Base-by-base conservation (phyloP, 2,329 filamentous ascomycete species). In the Penicillium verrucosum region DNA sequence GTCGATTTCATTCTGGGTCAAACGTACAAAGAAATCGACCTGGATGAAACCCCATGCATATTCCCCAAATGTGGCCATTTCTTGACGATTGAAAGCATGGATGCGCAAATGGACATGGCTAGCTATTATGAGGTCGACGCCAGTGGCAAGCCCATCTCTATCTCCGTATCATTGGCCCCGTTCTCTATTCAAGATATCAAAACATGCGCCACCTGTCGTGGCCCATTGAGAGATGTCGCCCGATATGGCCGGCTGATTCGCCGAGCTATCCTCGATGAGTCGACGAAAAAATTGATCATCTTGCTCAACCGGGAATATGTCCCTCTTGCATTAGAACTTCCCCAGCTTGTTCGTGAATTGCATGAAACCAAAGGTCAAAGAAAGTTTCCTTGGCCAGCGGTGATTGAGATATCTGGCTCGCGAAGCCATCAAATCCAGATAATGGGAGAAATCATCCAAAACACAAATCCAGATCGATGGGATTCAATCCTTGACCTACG, bases 11-110 rank as follows among this genome's bases (percentile, higher is more conserved):
- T 88, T 29, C 72, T 80, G 65, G 74, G 81, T 59, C 74, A 76
- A 34, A 70, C 75, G 1, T 90, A 87, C 66, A 64, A 65, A 0
- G 82, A 89, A 1, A 74, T 85, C 21, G 73, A 89, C 61, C 66
- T 89, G 0, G 71, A 87, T 37, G 75, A 84, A 12, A 78, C 80
- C 1, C 87, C 88, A 0, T 84, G 82, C 59, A 79, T 90, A 23
- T 80, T 89, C 46, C 82, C 82, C 0, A 70, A 73, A 2, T 90
- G 87, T 58, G 85, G 85, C 0, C 87, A 90, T 65, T 79, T 89
- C 59, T 73, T 86, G 48, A 87, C 85, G 0, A 70, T 81, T 3
- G 75, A 78, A 32, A 85, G 77, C 2, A 80, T 90, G 73, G 87
- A 90, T 67, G 82, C 81, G 0, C 72, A 80, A 16, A 83, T 89